phyloP scores from a whole-genome alignment of 352 stramenopile species.

The Globisporangium acanthophoron region DNA sequence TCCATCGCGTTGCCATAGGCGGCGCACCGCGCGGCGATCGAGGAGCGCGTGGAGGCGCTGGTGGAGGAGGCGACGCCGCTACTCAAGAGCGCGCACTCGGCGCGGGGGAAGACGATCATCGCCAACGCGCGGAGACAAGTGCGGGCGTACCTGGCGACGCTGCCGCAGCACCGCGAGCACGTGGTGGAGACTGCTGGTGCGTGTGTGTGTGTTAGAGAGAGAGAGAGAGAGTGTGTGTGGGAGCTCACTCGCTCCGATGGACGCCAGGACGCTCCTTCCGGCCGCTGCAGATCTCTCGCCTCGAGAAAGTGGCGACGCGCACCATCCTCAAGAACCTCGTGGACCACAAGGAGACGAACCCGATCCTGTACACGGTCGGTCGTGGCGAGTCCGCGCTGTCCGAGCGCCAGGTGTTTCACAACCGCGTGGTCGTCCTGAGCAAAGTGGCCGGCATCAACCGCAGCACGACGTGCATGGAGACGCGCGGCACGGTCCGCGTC shows the following conservation, averaged over 20 bases:
- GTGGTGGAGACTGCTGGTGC: slow-evolving; percentile 11
- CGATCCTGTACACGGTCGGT: slow-evolving; percentile 34
- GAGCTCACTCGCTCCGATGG: neutral
- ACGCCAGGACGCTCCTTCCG: slow-evolving; percentile 9
- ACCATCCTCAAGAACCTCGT: slow-evolving; percentile 35
- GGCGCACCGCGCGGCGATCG: slow-evolving; percentile 16
- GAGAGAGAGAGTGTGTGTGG: neutral
- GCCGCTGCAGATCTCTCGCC: slow-evolving; percentile 26
- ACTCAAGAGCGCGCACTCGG: slow-evolving; percentile 26
- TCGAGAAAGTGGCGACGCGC: slow-evolving; percentile 41
- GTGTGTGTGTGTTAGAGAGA: neutral
- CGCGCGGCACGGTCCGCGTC: slow-evolving; percentile 39
- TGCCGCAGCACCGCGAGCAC: slow-evolving; percentile 23
- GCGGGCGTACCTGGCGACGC: slow-evolving; percentile 25
- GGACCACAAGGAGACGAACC: slow-evolving; percentile 13
- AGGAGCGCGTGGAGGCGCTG: slow-evolving; percentile 25
- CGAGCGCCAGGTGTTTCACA: slow-evolving; percentile 23
- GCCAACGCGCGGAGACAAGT: slow-evolving; percentile 35
- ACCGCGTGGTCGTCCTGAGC: slow-evolving; percentile 36
- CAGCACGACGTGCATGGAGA: slow-evolving; percentile 63
- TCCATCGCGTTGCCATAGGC: slow-evolving; percentile 2
- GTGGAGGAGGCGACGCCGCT: slow-evolving; percentile 36
- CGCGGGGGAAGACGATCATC: slow-evolving; percentile 27
- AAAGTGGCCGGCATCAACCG: slow-evolving; percentile 38
- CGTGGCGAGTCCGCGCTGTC: slow-evolving; percentile 34